Evolutionary conservation across 192 early-diverging fungal species (phyloP).

Genomic region (Gaertneriomyces sp.): DNA sequence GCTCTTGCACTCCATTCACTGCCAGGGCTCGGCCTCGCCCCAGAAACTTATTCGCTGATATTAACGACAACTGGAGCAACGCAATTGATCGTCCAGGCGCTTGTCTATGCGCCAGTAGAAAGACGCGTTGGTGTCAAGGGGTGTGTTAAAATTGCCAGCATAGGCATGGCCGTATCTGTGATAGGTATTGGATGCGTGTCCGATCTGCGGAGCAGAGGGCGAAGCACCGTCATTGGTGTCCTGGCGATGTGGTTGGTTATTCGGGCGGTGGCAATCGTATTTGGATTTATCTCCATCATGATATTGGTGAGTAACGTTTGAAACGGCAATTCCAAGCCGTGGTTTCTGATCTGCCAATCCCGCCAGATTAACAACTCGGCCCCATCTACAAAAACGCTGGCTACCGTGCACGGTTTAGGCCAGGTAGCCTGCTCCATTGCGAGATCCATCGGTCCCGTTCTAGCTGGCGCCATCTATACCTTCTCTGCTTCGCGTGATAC

Average conservation of each 20-base stretch:
- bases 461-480: constrained; percentile 31
- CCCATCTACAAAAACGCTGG: constrained; percentile 18
- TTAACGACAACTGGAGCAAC: constrained; percentile 23
- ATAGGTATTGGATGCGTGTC: constrained; percentile 14
- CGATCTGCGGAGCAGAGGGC: constrained; percentile 7
- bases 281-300: constrained; percentile 35
- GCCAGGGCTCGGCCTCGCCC: constrained; percentile 30
- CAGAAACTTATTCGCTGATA: constrained; percentile 17
- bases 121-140: constrained; percentile 1
- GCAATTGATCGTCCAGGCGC: constrained; percentile 20
- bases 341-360: not conserved
- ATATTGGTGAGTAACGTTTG: constrained; percentile 16
- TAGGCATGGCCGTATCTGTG: constrained; percentile 29
- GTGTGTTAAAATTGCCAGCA: constrained; percentile 17
- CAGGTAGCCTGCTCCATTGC: constrained; percentile 23
- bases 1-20: constrained; percentile 35
- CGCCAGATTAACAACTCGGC: constrained; percentile 33
- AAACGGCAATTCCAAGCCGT: not conserved
- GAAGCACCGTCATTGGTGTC: constrained; percentile 1
- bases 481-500: constrained; percentile 1
- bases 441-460: constrained; percentile 33
- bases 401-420: constrained; percentile 35
- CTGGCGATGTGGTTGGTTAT: constrained; percentile 15
- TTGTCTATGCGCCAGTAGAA: constrained; percentile 26
- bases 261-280: constrained; percentile 18